Base-by-base conservation (phyloP, 805 yeast genomes). In the Barnettozyma vustinii region DNA sequence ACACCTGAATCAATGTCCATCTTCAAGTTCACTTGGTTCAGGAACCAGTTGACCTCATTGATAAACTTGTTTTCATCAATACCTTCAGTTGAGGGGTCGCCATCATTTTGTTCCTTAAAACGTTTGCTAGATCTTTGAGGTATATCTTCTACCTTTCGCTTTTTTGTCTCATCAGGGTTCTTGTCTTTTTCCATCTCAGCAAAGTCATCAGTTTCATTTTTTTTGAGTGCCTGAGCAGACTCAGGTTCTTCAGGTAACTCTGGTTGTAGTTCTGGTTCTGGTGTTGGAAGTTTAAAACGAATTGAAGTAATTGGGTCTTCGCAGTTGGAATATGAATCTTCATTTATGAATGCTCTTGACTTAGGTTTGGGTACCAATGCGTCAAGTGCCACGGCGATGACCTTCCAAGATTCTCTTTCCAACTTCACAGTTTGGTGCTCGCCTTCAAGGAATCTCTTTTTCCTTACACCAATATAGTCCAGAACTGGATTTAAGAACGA, bases 271-370 rank as follows among this genome's bases (percentile, higher is more conserved):
- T 26, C 32, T 36, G 10, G 19, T 13, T 25, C 9, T 13, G 36
- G 20, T 39, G 40, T 39, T n/a, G 42, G 37, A 2, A 36, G 26
- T 23, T 67, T 44, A 5, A 57, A 60, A 15, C 52, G 56, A 2
- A 83, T 61, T 9, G 63, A 60, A 37, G 78, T 83, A 2, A 81
- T 64, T 0, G 82, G 73, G 3, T 65, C 67, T 33, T 75, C 79
- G 0, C 78, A 68, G 26, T 78, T 68, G 13, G 67, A 56, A 54
- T 84, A 83, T 0, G 78, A 74, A 54, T 83, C 88, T 27, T 72
- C 60, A 30, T 68, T 60, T 54, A 68, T 77, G 57, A 50, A 37
- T 54, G 53, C 25, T 54, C 56, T 42, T 56, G 51, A 3, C 50
- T 47, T 54, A 3, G 72, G 64, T 50, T 71, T 75, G 3, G 79